Percentiles rank a stretch among this genome's conserved stretches.
phyloP scores from a whole-genome alignment of 805 yeast species.

The Lipomyces starkeyi region DNA sequence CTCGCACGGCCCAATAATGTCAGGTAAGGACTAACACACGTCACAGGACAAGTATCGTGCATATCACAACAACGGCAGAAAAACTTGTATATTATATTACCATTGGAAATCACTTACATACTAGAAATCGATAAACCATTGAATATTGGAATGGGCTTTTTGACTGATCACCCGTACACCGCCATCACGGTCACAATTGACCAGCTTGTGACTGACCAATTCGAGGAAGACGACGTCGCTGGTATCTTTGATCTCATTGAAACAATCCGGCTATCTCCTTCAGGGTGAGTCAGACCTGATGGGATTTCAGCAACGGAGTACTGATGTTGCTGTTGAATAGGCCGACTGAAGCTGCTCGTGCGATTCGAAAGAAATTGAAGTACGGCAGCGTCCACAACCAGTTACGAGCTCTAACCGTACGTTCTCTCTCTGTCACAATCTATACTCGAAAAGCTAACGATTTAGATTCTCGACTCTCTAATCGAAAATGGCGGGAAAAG shows the following conservation, averaged over 20 bases:
- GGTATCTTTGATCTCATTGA: conserved; percentile 66
- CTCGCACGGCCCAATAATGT: background rate
- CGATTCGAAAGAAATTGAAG: conserved; percentile 84
- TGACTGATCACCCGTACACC: conserved; percentile 51
- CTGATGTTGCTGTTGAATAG: conserved; percentile 45
- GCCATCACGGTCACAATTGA: conserved; percentile 52
- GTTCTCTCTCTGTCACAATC: conserved; percentile 20
- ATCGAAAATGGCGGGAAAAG: conserved; percentile 60
- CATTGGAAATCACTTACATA: too few species aligned
- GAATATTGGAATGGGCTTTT: conserved; percentile 29
- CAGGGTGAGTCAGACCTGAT: conserved; percentile 43
- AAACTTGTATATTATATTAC: background rate
- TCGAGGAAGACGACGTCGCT: conserved; percentile 49
- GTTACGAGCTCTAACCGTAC: conserved; percentile 63
- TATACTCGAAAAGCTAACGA: background rate
- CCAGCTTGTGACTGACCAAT: conserved; percentile 45
- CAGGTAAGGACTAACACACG: too few species aligned
- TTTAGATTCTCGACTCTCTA: conserved; percentile 57
- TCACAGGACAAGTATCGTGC: too few species aligned
- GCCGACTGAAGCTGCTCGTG: conserved; percentile 84
- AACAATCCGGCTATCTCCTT: conserved; percentile 52
- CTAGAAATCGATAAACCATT: background rate
- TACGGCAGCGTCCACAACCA: conserved; percentile 76
- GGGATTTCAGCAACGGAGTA: background rate
- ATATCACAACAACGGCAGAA: background rate